Evolutionary conservation across 306 rosid genomes (phyloP).

Genomic region (Lotus japonicus): DNA sequence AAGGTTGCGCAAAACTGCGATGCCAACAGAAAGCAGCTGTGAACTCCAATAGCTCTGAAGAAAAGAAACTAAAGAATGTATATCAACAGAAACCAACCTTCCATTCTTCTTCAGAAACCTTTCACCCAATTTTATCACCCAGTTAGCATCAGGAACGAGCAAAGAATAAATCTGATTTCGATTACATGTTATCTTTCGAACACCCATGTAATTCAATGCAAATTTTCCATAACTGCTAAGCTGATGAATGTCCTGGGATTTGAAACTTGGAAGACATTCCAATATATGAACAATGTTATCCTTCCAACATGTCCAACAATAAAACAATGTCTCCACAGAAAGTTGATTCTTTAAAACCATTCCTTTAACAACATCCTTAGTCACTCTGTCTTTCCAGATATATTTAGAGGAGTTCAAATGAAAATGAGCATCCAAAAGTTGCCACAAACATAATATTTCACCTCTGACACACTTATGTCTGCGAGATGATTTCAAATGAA

Average conservation of each 20-base stretch:
- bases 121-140: constrained; percentile 39
- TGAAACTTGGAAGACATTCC: constrained; percentile 32
- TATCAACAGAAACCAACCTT: constrained; percentile 33
- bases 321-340: constrained; percentile 48
- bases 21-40: constrained; percentile 45
- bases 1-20: constrained; percentile 41
- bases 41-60: constrained; percentile 49
- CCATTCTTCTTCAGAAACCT: constrained; percentile 31
- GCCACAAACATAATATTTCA: constrained; percentile 50
- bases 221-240: constrained; percentile 29
- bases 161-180: constrained; percentile 26
- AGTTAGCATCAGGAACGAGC: constrained; percentile 50
- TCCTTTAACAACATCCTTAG: constrained; percentile 24
- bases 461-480: constrained; percentile 30
- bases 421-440: constrained; percentile 57
- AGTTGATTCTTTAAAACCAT: constrained; percentile 23
- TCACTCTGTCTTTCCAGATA: constrained; percentile 31
- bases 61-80: constrained; percentile 24
- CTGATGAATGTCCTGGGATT: constrained; percentile 23
- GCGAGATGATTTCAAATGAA: constrained; percentile 14
- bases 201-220: constrained; percentile 54
- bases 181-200: constrained; percentile 24
- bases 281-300: constrained; percentile 31
- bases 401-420: constrained; percentile 25
- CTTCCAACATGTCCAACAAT: constrained; percentile 72